phyloP scores from a whole-genome alignment of 805 yeast species.

The Dipodascopsis uninucleata region DNA sequence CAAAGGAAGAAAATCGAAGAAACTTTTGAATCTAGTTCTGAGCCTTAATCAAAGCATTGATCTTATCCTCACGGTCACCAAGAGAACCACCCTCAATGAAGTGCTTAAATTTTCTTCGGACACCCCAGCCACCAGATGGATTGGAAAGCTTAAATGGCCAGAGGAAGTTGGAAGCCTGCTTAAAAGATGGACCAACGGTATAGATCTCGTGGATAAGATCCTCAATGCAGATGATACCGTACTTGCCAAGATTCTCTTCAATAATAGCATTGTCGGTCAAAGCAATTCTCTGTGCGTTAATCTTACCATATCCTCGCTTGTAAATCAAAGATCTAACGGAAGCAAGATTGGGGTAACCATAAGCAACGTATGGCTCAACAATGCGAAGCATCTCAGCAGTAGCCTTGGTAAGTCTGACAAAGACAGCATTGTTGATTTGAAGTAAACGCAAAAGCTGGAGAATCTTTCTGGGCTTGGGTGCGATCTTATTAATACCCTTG shows the following conservation, averaged over 20 bases:
- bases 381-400: constrained; percentile 71
- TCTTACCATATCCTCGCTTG: constrained; percentile 84
- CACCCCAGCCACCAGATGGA: constrained; percentile 82
- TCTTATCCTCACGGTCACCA: constrained; percentile 79
- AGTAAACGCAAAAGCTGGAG: constrained; percentile 72
- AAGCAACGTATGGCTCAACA: constrained; percentile 78
- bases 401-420: constrained; percentile 75
- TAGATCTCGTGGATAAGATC: constrained; percentile 77
- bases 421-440: constrained; percentile 77
- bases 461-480: constrained; percentile 81
- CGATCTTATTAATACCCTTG: constrained; percentile 75
- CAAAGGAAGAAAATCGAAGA: too few species aligned
- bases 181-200: constrained; percentile 82
- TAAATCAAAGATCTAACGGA: constrained; percentile 70
- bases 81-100: constrained; percentile 82
- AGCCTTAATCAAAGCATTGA: constrained; percentile 58
- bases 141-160: constrained; percentile 83
- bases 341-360: constrained; percentile 74
- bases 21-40: constrained; percentile 21
- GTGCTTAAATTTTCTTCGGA: constrained; percentile 75
- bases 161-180: constrained; percentile 79
- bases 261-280: constrained; percentile 67
- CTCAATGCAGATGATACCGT: constrained; percentile 70
- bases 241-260: constrained; percentile 68
- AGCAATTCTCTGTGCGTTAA: constrained; percentile 72